A percentile compares a stretch with the other conserved stretches of the same genome.
Conservation (phyloP, 106 monocot species). For the Dioscorea alata region DNA sequence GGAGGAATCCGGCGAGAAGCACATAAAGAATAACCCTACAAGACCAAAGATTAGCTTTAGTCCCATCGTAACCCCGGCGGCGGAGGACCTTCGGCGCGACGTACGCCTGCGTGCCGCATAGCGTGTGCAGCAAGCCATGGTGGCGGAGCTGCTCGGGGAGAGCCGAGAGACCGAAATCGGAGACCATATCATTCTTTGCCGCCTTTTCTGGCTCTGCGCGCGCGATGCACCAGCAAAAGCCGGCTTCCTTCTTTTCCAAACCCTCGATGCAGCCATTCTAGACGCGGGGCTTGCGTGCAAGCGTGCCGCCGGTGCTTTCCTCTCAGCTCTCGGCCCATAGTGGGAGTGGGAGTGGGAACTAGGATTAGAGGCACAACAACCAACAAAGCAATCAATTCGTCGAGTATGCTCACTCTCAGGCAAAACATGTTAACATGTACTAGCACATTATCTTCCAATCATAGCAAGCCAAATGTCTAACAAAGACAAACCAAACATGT, state of each 20-base stretch:
- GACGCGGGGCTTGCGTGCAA: conserved; percentile 18
- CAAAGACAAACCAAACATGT: no score
- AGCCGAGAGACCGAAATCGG: conserved; percentile 27
- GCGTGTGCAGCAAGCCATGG: conserved; percentile 22
- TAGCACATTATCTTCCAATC: no score
- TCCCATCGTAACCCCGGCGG: conserved; percentile 16
- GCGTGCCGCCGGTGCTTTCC: conserved; percentile 21
- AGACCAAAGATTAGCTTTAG: conserved; percentile 16
- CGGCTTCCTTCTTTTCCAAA: conserved; percentile 60
- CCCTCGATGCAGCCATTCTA: conserved; percentile 17
- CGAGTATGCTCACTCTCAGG: no score
- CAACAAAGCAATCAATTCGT: no score
- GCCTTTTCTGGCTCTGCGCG: conserved; percentile 78
- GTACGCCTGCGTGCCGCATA: conserved; percentile 25
- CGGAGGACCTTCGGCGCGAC: conserved; percentile 26
- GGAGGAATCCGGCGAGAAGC: conserved; percentile 18
- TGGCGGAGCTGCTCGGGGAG: conserved; percentile 26
- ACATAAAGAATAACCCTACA: conserved; percentile 21
- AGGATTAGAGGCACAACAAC: no score
- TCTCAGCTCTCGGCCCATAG: conserved; percentile 42
- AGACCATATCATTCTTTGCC: conserved; percentile 41
- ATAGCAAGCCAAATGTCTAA: no score
- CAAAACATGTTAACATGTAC: no score
- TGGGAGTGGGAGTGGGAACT: no score
- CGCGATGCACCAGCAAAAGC: conserved; percentile 46